Conservation (phyloP, 2,329 filamentous ascomycete genomes). For the Emmonsiellopsis sp. region DNA sequence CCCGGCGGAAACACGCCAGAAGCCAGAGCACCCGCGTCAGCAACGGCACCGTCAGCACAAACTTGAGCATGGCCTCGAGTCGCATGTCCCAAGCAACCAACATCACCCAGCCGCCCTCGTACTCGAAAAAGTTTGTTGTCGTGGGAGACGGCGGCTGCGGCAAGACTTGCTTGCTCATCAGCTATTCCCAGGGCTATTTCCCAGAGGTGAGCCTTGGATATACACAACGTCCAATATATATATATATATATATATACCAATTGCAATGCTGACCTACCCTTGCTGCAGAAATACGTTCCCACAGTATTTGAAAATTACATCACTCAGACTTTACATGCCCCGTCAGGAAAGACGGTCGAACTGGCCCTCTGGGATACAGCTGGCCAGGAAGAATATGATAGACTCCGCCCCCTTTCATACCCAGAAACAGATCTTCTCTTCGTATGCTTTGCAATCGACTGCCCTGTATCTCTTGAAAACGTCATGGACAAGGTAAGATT, state of each 20-base stretch:
- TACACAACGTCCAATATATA: neutral
- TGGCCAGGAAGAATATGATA: constrained; percentile 97
- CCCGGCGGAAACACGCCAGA: constrained; percentile 39
- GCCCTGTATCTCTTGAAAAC: constrained; percentile 94
- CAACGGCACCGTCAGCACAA: constrained; percentile 83
- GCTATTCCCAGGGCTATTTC: constrained; percentile 97
- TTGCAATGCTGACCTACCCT: neutral
- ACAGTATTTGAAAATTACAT: constrained; percentile 99
- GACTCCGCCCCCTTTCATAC: constrained; percentile 88
- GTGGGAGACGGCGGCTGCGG: constrained; percentile 96
- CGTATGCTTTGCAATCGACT: constrained; percentile 98
- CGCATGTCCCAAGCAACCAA: constrained; percentile 72
- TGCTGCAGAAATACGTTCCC: constrained; percentile 87
- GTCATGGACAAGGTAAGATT: constrained; percentile 87
- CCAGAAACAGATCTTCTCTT: constrained; percentile 97
- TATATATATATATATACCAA: neutral
- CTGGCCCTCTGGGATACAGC: constrained; percentile 97
- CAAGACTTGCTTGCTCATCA: constrained; percentile 97
- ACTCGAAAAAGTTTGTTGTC: constrained; percentile 98
- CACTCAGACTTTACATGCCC: constrained; percentile 82
- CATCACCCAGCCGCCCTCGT: constrained; percentile 81
- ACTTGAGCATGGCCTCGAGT: constrained; percentile 59
- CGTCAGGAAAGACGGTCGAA: constrained; percentile 88
- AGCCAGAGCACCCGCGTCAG: constrained; percentile 59
- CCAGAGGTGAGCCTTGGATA: constrained; percentile 63